Percentiles rank a stretch among this genome's conserved stretches.
These are phyloP conservation scores for Mucor circinelloides DNA, from an alignment of 371 early-diverging fungal genomes.

Conservation along the genomic window DNA sequence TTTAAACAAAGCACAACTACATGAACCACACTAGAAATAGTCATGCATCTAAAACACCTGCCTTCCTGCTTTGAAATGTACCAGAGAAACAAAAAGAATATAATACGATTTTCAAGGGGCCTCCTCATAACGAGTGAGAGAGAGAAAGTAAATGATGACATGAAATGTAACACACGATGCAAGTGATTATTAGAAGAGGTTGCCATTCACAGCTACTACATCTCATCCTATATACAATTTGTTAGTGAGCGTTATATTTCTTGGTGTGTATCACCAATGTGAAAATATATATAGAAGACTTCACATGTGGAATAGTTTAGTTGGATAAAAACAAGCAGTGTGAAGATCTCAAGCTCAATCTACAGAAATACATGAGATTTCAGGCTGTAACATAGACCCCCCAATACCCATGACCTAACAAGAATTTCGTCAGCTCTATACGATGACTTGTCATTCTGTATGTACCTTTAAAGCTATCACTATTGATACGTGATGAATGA, in stretches of 20 bases:
- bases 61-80: neutral
- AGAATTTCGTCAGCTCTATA: neutral
- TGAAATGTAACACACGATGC: slow-evolving; percentile 4
- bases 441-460: neutral
- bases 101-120: neutral
- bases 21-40: neutral
- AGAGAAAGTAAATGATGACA: neutral
- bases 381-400: neutral
- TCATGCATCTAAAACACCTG: neutral
- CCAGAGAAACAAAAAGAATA: neutral
- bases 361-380: neutral
- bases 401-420: slow-evolving; percentile 1
- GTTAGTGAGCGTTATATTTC: neutral
- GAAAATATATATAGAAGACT: neutral
- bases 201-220: neutral
- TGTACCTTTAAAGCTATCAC: neutral
- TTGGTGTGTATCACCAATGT: neutral
- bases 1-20: neutral
- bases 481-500: neutral
- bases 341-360: slow-evolving; percentile 4
- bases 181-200: neutral
- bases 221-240: neutral
- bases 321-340: neutral
- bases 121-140: neutral
- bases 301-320: neutral